These are phyloP conservation scores for Pinus tabuliformis DNA, from an alignment of 75 land plant species.

Conservation along the genomic window DNA sequence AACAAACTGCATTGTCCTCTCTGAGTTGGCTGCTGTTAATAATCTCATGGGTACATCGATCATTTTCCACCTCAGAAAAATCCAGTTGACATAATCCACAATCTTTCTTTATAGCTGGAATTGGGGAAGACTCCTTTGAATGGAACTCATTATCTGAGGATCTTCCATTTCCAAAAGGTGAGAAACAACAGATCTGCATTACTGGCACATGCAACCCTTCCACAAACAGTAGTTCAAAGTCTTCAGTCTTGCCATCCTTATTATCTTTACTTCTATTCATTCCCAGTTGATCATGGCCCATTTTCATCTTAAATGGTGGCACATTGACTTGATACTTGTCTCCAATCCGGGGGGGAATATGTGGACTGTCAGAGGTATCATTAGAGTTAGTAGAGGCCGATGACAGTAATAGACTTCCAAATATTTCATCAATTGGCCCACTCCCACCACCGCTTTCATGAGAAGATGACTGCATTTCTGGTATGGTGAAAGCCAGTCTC, in stretches of 20 bases:
- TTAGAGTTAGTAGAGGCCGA: conserved; percentile 1
- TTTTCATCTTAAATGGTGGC: conserved; percentile 12
- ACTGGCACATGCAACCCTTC: conserved; percentile 42
- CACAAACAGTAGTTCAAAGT: conserved; percentile 6
- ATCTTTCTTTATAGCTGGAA: not conserved
- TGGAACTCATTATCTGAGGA: not conserved
- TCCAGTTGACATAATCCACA: not conserved
- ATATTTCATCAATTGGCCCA: not conserved
- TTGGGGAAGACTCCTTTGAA: not conserved
- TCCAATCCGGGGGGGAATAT: conserved; percentile 37
- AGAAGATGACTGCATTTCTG: not conserved
- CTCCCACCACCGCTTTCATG: not conserved
- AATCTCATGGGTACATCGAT: not conserved
- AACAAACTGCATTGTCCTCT: not conserved
- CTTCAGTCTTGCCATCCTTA: not conserved
- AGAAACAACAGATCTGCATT: conserved; percentile 8
- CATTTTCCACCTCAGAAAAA: not conserved
- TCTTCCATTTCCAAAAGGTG: not conserved
- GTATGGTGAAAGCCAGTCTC: not conserved
- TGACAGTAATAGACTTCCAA: not conserved
- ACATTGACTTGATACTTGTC: conserved; percentile 41
- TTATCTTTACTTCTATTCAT: not conserved
- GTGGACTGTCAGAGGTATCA: conserved; percentile 21
- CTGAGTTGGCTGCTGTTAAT: not conserved
- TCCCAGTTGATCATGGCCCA: not conserved